Evolutionary conservation across 139 green algal genomes (phyloP).

Genomic region (Penium margaritaceum): DNA sequence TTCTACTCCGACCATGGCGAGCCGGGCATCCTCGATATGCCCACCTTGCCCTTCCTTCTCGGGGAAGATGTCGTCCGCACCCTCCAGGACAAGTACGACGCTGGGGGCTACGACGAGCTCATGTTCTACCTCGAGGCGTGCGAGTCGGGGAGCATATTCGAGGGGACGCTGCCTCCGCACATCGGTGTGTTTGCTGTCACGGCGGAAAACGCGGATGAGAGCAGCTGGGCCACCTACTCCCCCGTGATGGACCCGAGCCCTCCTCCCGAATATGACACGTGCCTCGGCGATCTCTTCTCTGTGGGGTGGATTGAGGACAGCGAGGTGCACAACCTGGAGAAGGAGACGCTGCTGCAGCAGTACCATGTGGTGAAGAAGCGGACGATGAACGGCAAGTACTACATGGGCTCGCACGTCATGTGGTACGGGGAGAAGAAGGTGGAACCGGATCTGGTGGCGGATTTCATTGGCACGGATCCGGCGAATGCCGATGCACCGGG

Average conservation of each 20-base stretch:
- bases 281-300: constrained; percentile 88
- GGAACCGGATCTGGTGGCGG: constrained; percentile 55
- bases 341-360: constrained; percentile 79
- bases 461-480: constrained; percentile 75
- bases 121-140: constrained; percentile 85
- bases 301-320: constrained; percentile 89
- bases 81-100: constrained; percentile 49
- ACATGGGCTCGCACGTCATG: constrained; percentile 66
- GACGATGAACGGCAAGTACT: constrained; percentile 77
- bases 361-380: constrained; percentile 60
- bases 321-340: constrained; percentile 60
- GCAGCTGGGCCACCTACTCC: constrained; percentile 86
- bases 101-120: constrained; percentile 69
- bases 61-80: constrained; percentile 72
- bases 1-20: constrained; percentile 77
- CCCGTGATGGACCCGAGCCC: constrained; percentile 46
- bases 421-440: constrained; percentile 70
- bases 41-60: constrained; percentile 72
- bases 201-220: constrained; percentile 78
- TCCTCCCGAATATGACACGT: constrained; percentile 66
- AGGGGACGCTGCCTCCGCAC: constrained; percentile 53
- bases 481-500: not conserved
- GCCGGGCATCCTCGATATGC: constrained; percentile 80
- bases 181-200: constrained; percentile 69
- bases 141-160: constrained; percentile 85